Percentiles rank a stretch among this genome's conserved stretches.
Conservation (phyloP, 2,329 filamentous ascomycete genomes). For the Tetracladium maxilliforme region DNA sequence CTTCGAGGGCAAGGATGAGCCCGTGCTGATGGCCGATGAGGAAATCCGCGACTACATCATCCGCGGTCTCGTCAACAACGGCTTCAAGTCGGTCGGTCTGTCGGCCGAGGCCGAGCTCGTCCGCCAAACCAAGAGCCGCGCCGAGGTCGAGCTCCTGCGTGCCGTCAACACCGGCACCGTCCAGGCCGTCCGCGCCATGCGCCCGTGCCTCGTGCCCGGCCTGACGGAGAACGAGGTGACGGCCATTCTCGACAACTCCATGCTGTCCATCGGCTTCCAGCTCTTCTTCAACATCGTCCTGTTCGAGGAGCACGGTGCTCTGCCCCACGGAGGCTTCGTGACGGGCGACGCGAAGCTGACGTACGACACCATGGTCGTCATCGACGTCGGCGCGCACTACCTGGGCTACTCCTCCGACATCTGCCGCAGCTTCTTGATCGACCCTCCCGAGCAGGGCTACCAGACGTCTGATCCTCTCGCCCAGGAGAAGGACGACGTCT, state of each 20-base stretch:
- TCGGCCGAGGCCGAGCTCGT: slow-evolving; percentile 39
- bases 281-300: slow-evolving; percentile 51
- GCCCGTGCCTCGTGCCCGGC: slow-evolving; percentile 34
- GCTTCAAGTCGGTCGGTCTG: slow-evolving; percentile 41
- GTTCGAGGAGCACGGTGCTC: slow-evolving; percentile 38
- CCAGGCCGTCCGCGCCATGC: slow-evolving; percentile 42
- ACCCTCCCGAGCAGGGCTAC: slow-evolving; percentile 1
- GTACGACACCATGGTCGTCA: slow-evolving; percentile 40
- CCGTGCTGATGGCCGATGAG: slow-evolving; percentile 46
- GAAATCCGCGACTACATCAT: slow-evolving; percentile 50
- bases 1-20: slow-evolving; percentile 7
- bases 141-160: slow-evolving; percentile 39
- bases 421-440: slow-evolving; percentile 42
- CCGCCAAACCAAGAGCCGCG: slow-evolving; percentile 38
- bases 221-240: slow-evolving; percentile 44
- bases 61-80: slow-evolving; percentile 33
- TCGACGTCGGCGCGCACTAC: slow-evolving; percentile 47
- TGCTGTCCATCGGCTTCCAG: slow-evolving; percentile 35
- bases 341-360: slow-evolving; percentile 25
- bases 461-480: slow-evolving; percentile 8
- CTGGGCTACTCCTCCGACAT: slow-evolving; percentile 50
- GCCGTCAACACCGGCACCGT: slow-evolving; percentile 52
- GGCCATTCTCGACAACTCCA: slow-evolving; percentile 35
- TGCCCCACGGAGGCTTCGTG: slow-evolving; percentile 37
- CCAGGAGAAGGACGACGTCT: slow-evolving; percentile 38